Base-by-base conservation (phyloP, 768 basidiomycete genomes). In the Amanita brunnescens region DNA sequence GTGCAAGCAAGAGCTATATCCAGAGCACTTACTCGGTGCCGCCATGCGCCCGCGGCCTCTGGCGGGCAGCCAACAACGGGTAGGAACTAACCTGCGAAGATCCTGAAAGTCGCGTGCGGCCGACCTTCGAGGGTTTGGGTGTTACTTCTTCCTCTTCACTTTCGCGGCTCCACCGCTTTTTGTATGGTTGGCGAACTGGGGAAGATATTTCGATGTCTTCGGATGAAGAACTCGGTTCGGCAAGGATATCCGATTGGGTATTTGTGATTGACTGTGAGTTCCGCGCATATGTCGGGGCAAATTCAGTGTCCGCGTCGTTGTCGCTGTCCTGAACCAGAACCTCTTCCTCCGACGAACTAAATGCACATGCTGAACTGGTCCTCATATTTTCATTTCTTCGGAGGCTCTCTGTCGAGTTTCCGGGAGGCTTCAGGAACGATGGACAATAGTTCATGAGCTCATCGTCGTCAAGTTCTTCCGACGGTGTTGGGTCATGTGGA, bases 141-240 rank as follows among this genome's bases (percentile, higher is more conserved):
- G 50, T 42, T 14, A 16, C 32, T 16, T 33, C 51, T 24, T 23
- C 18, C 24, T 8, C n/a, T 37, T 23, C 9, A 6, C 35, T 48
- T 34, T 23, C 52, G 32, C n/a, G 24, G 20, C 34, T 37, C 18
- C 23, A 21, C 44, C n/a, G 40, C 16, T 50, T 49, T 38, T 53
- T 34, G 54, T 51, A 43, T 58, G 58, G 43, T 58, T 59, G 2
- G 54, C 56, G 14, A 57, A 61, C 8, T 53, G 60, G 7, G 57
- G 59, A 4, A 57, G 60, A 12, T 39, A 56, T 30, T 52, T 48
- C 34, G 34, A 55, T n/a, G 21, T 45, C 43, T 49, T 53, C 48
- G 47, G 57, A 32, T 32, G 49, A 23, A 32, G 30, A 47, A 34
- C 40, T 9, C 33, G 16, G 24, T 42, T 57, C 52, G 13, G 29